A percentile compares a stretch with the other conserved stretches of the same genome.
These are phyloP conservation scores for Ophiobolus disseminans DNA, from an alignment of 2,329 filamentous ascomycete genomes.

Conservation along the genomic window DNA sequence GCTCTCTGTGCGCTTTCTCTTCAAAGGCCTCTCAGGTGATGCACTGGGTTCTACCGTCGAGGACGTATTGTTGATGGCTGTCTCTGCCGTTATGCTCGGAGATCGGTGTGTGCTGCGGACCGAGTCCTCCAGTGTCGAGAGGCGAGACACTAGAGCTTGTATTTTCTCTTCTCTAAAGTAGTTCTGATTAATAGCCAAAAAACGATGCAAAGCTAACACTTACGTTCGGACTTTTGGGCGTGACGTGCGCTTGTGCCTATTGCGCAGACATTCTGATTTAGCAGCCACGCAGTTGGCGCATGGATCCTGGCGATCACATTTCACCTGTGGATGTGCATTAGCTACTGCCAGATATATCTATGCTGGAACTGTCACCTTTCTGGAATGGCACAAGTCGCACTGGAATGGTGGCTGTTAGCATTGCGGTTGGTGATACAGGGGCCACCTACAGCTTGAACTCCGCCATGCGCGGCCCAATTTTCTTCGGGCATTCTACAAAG, in stretches of 20 bases:
- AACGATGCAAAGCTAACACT: conserved; percentile 1
- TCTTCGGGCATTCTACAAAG: conserved; percentile 37
- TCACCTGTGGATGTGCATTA: conserved; percentile 29
- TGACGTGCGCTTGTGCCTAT: conserved; percentile 35
- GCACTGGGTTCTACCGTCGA: conserved; percentile 3
- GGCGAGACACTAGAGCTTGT: conserved; percentile 35
- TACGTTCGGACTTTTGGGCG: conserved; percentile 37
- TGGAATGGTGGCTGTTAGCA: not conserved
- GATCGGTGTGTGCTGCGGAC: conserved; percentile 20
- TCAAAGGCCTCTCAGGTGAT: conserved; percentile 23
- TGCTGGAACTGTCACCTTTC: conserved; percentile 19
- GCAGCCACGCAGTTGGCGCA: conserved; percentile 38
- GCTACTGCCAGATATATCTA: not conserved
- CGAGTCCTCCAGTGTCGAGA: conserved; percentile 36
- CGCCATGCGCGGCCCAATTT: conserved; percentile 40
- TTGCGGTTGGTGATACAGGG: not conserved
- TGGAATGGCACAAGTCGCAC: conserved; percentile 41
- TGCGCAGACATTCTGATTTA: conserved; percentile 40
- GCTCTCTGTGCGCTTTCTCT: conserved; percentile 29
- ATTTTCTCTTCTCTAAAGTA: conserved; percentile 38
- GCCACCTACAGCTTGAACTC: conserved; percentile 30
- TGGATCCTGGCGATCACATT: conserved; percentile 45
- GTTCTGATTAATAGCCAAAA: not conserved
- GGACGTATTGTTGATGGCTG: conserved; percentile 1
- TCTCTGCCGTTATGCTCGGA: conserved; percentile 5